Base-by-base conservation (phyloP, 192 early-diverging fungal species). In the Kickxella alabastrina region DNA sequence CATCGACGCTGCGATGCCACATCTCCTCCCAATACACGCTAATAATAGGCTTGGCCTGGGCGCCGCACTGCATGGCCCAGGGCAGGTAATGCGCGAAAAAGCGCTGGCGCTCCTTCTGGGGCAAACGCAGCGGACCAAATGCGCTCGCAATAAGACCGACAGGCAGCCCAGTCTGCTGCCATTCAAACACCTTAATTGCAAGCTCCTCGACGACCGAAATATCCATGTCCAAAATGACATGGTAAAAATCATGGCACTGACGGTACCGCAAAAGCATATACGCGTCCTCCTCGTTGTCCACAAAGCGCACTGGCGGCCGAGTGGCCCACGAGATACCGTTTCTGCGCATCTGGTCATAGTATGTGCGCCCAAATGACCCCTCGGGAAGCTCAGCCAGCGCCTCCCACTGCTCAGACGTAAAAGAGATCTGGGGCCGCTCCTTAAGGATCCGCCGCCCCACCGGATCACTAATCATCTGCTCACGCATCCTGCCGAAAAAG, bases 161-260 rank as follows among this genome's bases (percentile, higher is more conserved):
- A 10, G 96, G 96, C 43, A 98, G 61, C 2, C 90, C 91, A 1
- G 87, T 93, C 60, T 98, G 96, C 10, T 79, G 80, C 70, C 87
- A 85, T 67, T 98, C 96, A 60, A 96, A 91, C 84, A 89, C 90
- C 79, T 98, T 98, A 31, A 98, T 78, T 5, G 87, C 92, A 45
- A 97, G 76, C 79, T 98, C 96, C 27, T 85, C 91, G 56, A 92
- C 88, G 5, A 95, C 87, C 3, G 86, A 85, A 2, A 88, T 79
- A 14, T 82, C 68, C 26, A 97, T 56, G 35, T 90, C 93, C 21
- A 90, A 87, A 19, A 98, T 63, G 1, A 86, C 84, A 62, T 98
- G 96, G 60, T 86, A 94, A 65, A 97, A 92, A 64, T 98, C 93
- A 49, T 96, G 93, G 27, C 87, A 87, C 78, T 98, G 86, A 17